Evolutionary conservation across 352 stramenopile genomes (phyloP), one percentile per base, ranked within the genome.

Genomic region (Blastocystis sp.): DNA sequence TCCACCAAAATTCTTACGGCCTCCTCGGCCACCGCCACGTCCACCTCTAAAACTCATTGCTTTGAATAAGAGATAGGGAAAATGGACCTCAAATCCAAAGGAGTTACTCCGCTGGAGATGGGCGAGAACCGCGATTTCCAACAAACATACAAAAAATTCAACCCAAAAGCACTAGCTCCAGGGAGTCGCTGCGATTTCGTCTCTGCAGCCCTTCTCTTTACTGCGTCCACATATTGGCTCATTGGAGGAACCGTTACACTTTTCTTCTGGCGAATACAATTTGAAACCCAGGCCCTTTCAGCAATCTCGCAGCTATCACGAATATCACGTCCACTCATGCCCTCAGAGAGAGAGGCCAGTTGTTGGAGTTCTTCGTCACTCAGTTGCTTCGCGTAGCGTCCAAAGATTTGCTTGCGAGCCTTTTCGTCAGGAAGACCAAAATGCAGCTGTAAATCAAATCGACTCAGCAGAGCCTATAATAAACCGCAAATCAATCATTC

Each of bases 241-340:
- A 95, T 56, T 29, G 93, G 92, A 26, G 93, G 94, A 34, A 95
- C 64, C 59, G 94, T 93, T 15, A 92, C 92, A 0, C 90, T 94
- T 47, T 94, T 92, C 91, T 95, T 91, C 76, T 95, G 94, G 75
- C 94, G 95, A 41, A 96, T 80, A 13, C 95, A 91, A 76, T 95
- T 95, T 20, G 94, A 97, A 8, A 94, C 94, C 94, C 94, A 97
- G 59, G 95, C 95, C 43, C 94, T 91, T 88, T 98, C 95, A 3
- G 94, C 94, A 77, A 97, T 96, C 90, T 97, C 94, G 88, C 95
- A 98, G 69, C 95, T 95, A 93, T 97, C 95, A 92, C 97, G 97
- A 84, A 98, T 97, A 89, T 97, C 95, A 76, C 95, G 92, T 66
- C 95, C 96, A 7, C 94, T 97, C 70, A 97, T 93, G n/a, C 94